Conservation (phyloP, 495 filamentous ascomycete species). For the Penicillium daleae region DNA sequence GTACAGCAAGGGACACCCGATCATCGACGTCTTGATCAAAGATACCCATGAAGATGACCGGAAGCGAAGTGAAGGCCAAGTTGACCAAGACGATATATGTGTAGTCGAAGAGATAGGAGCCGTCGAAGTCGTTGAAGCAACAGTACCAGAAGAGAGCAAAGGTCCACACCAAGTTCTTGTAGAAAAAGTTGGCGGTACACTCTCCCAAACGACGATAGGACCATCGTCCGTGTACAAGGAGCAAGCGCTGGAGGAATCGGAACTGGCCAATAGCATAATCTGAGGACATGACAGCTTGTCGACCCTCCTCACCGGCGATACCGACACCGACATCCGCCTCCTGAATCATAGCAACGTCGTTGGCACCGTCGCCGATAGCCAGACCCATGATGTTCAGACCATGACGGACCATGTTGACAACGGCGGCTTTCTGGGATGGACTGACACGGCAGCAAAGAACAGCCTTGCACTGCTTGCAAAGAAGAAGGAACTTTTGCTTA, state of each 20-base stretch:
- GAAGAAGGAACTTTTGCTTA: conserved; percentile 87
- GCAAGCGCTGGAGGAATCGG: conserved; percentile 85
- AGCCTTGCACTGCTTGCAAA: conserved; percentile 97
- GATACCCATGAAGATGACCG: conserved; percentile 95
- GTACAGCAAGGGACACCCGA: conserved; percentile 89
- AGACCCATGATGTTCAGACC: conserved; percentile 97
- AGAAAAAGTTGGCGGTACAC: conserved; percentile 98
- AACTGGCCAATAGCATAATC: conserved; percentile 99
- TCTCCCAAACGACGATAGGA: conserved; percentile 92
- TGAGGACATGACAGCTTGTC: conserved; percentile 97
- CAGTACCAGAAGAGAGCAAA: conserved; percentile 98
- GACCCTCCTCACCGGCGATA: conserved; percentile 95
- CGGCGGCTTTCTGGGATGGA: conserved; percentile 95
- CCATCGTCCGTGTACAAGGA: conserved; percentile 96
- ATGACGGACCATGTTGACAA: conserved; percentile 91
- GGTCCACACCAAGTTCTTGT: conserved; percentile 99
- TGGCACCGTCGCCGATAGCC: conserved; percentile 95
- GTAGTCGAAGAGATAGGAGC: conserved; percentile 95
- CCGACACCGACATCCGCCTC: conserved; percentile 98
- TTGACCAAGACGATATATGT: conserved; percentile 97
- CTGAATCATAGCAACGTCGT: conserved; percentile 99
- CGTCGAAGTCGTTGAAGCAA: conserved; percentile 92
- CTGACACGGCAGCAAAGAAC: conserved; percentile 98
- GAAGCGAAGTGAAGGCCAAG: conserved; percentile 93
- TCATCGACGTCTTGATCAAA: conserved; percentile 97